phyloP scores from a whole-genome alignment of 2,329 filamentous ascomycete species.

The Byssoonygena ceratinophila region DNA sequence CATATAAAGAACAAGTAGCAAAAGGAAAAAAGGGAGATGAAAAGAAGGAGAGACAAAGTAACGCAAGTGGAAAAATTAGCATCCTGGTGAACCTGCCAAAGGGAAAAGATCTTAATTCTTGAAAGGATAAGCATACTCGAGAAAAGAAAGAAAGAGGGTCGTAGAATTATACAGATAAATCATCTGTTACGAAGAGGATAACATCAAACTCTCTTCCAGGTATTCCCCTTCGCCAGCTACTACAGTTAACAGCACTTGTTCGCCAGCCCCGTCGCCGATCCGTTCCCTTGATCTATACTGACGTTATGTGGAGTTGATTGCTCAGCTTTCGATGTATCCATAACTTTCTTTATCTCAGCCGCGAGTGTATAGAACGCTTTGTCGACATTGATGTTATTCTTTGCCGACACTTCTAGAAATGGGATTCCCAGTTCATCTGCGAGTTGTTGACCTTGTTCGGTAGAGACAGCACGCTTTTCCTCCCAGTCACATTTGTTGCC shows the following conservation, averaged over 20 bases:
- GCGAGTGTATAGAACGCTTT: conserved; percentile 95
- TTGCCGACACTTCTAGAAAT: conserved; percentile 96
- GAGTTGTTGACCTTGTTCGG: conserved; percentile 82
- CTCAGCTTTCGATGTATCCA: conserved; percentile 78
- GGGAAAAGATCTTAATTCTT: conserved; percentile 1
- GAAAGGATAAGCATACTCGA: conserved; percentile 1
- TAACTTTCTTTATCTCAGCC: conserved; percentile 96
- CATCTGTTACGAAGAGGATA: conserved; percentile 1
- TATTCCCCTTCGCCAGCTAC: background rate
- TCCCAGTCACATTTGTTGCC: conserved; percentile 99
- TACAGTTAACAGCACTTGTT: conserved; percentile 64
- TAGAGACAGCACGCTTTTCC: conserved; percentile 91
- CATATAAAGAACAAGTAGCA: background rate
- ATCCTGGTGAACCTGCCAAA: background rate
- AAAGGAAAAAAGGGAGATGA: background rate
- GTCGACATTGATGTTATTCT: conserved; percentile 99
- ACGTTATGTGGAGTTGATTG: conserved; percentile 50
- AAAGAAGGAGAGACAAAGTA: conserved; percentile 9
- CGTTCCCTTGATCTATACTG: conserved; percentile 54
- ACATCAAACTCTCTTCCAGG: background rate
- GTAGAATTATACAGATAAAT: conserved; percentile 10
- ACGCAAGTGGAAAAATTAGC: conserved; percentile 4
- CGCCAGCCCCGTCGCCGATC: conserved; percentile 40
- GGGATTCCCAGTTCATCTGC: conserved; percentile 94
- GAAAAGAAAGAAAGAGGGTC: background rate